A percentile compares a stretch with the other conserved stretches of the same genome.
Evolutionary conservation across 805 yeast genomes (phyloP).

Genomic region (Suhomyces xylopsoci): DNA sequence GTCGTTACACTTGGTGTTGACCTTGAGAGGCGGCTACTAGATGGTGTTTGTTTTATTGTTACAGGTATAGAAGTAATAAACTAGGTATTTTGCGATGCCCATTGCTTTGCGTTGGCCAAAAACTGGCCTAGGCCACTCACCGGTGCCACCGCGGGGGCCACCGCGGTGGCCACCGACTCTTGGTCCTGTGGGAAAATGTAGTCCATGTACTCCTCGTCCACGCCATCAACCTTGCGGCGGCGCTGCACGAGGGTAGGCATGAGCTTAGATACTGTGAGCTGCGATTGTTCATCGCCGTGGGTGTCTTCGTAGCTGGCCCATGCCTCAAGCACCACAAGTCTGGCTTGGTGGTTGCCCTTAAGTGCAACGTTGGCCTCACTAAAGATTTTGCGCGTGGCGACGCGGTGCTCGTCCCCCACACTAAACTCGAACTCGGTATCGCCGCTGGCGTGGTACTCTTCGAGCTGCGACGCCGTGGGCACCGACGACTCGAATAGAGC

Average conservation of each 20-base stretch:
- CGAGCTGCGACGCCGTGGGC: conserved; percentile 51
- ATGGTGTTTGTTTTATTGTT: neutral
- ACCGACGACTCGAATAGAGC: conserved; percentile 71
- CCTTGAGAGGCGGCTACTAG: conserved; percentile 78
- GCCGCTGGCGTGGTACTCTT: conserved; percentile 33
- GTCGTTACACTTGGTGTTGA: conserved; percentile 83
- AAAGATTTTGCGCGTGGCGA: conserved; percentile 54
- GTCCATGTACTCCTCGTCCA: conserved; percentile 54
- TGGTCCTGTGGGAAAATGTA: conserved; percentile 68
- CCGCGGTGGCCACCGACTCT: neutral
- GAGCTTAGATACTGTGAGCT: conserved; percentile 37
- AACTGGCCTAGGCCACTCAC: conserved; percentile 31
- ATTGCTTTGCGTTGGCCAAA: conserved; percentile 42
- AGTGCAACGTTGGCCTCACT: conserved; percentile 48
- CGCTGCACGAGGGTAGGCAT: conserved; percentile 54
- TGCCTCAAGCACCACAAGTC: conserved; percentile 57
- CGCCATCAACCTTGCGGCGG: conserved; percentile 42
- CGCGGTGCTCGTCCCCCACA: conserved; percentile 49
- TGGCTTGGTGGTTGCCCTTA: conserved; percentile 41
- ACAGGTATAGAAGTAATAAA: neutral
- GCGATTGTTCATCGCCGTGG: conserved; percentile 51
- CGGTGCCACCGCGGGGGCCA: conserved; percentile 3
- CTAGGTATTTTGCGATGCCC: conserved; percentile 16
- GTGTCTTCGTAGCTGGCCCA: conserved; percentile 60
- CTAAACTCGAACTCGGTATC: conserved; percentile 52